These are phyloP conservation scores for Exophiala calicioides DNA, from an alignment of 2,329 filamentous ascomycete genomes.

Conservation along the genomic window DNA sequence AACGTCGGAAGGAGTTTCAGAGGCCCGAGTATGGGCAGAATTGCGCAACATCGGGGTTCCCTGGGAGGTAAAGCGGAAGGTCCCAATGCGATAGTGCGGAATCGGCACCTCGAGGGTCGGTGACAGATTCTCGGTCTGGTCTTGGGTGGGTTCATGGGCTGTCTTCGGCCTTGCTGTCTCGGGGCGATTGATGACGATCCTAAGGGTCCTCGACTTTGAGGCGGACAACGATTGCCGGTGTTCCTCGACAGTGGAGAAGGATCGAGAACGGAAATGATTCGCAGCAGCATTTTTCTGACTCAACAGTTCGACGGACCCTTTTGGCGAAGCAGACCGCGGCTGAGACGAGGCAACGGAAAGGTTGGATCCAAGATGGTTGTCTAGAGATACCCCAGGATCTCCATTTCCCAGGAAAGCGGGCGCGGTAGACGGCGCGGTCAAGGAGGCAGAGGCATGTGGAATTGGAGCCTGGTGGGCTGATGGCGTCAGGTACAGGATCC, in stretches of 20 bases:
- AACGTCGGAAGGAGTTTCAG: constrained; percentile 46
- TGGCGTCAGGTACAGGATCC: constrained; percentile 70
- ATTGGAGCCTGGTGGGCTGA: constrained; percentile 51
- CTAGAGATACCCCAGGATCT: constrained; percentile 6
- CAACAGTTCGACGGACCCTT: constrained; percentile 6
- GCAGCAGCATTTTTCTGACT: neutral
- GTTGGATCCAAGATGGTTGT: constrained; percentile 3
- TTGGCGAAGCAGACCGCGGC: constrained; percentile 10
- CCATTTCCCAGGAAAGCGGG: constrained; percentile 28
- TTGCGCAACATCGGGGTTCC: constrained; percentile 77
- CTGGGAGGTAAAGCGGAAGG: constrained; percentile 73
- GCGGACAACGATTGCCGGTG: constrained; percentile 44
- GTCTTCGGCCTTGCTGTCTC: constrained; percentile 64
- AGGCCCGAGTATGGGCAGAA: constrained; percentile 71
- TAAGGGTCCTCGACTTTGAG: constrained; percentile 67
- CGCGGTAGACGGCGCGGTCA: constrained; percentile 58
- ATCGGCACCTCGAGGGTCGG: constrained; percentile 73
- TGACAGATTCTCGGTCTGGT: constrained; percentile 37
- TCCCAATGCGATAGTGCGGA: constrained; percentile 80
- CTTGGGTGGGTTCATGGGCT: constrained; percentile 52
- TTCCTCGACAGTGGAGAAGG: constrained; percentile 76
- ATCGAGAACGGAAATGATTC: constrained; percentile 49
- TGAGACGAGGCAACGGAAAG: constrained; percentile 15
- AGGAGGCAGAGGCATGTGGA: constrained; percentile 48
- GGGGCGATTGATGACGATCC: constrained; percentile 76